Evolutionary conservation across 2,329 filamentous ascomycete genomes (phyloP).

Genomic region (Xylariaceae sp.): DNA sequence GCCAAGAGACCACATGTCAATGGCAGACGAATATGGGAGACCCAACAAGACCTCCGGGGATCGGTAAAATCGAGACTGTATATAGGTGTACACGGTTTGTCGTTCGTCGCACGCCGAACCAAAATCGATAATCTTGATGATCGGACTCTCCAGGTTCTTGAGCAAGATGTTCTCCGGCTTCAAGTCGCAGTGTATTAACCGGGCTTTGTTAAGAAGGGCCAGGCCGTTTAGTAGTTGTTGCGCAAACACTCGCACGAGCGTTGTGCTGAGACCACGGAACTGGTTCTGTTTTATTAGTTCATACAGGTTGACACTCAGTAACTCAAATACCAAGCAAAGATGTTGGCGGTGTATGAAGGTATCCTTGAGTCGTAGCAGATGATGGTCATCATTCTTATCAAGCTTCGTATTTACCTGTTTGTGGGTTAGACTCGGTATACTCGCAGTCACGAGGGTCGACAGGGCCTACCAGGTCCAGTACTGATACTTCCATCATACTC

Average conservation of each 20-base stretch:
- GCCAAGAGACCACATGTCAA: slow-evolving; percentile 99
- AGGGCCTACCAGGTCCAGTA: slow-evolving; percentile 74
- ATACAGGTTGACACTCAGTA: slow-evolving; percentile 95
- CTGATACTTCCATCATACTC: slow-evolving; percentile 99
- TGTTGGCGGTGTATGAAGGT: slow-evolving; percentile 98
- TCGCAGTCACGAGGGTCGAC: background rate
- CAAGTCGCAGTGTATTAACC: slow-evolving; percentile 94
- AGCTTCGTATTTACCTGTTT: slow-evolving; percentile 88
- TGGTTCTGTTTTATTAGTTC: slow-evolving; percentile 99
- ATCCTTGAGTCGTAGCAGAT: slow-evolving; percentile 88
- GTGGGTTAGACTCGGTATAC: slow-evolving; percentile 24
- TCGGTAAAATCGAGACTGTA: slow-evolving; percentile 95
- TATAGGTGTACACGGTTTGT: slow-evolving; percentile 98
- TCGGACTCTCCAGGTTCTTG: slow-evolving; percentile 97
- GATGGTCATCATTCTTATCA: slow-evolving; percentile 98
- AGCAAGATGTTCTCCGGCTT: slow-evolving; percentile 97
- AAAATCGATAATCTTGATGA: slow-evolving; percentile 99
- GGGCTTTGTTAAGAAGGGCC: slow-evolving; percentile 88
- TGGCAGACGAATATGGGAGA: slow-evolving; percentile 93
- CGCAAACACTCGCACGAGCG: slow-evolving; percentile 92
- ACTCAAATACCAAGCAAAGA: slow-evolving; percentile 91
- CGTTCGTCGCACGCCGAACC: slow-evolving; percentile 97
- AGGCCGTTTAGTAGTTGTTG: slow-evolving; percentile 93
- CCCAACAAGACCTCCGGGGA: slow-evolving; percentile 95
- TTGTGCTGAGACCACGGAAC: slow-evolving; percentile 94